Base-by-base conservation (phyloP, 441 rosid species). In the Bruguiera hainesii region DNA sequence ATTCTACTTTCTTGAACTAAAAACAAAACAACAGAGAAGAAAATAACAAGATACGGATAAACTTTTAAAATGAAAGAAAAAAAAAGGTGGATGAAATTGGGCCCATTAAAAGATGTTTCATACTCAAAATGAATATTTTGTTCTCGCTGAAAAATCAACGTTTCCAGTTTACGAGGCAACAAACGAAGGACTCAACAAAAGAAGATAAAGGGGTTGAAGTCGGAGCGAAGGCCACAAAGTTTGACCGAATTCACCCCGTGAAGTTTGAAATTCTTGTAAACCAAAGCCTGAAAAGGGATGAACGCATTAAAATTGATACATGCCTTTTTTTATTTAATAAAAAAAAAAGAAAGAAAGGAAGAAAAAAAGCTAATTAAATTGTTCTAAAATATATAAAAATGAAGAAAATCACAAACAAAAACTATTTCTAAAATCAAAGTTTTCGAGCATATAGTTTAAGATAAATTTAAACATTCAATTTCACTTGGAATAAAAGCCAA, bases 131-230 rank as follows among this genome's bases (percentile, higher is more conserved):
- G 37, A 39, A 61, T 23, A 29, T 29, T 23, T 31, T 30, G 23
- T 56, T 64, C 62, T 51, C 5, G 48, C 51, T 33, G 62, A 23
- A 25, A 69, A 70, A 71, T 60, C 66, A 66, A 66, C 60, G 60
- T 64, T 69, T 72, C 35, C 30, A 71, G 67, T 71, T 11, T 61
- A 71, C 73, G 74, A 73, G 71, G 70, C 61, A 70, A 42, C 20
- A 66, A 66, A 59, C 21, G 18, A 60, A 19, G 55, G 6, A 55
- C 58, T 20, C 62, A 71, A 65, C 60, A 66, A 80, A 78, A 80
- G 67, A 67, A 75, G 76, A 74, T 49, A 80, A 74, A 75, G 71
- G 16, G 39, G 58, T 52, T 67, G 69, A 75, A 75, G 73, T 30
- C 37, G 52, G 29, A 57, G 49, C 28, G 31, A 66, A 52, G 0